phyloP scores from a whole-genome alignment of 306 rosid species.

The Sphenostylis stenocarpa region DNA sequence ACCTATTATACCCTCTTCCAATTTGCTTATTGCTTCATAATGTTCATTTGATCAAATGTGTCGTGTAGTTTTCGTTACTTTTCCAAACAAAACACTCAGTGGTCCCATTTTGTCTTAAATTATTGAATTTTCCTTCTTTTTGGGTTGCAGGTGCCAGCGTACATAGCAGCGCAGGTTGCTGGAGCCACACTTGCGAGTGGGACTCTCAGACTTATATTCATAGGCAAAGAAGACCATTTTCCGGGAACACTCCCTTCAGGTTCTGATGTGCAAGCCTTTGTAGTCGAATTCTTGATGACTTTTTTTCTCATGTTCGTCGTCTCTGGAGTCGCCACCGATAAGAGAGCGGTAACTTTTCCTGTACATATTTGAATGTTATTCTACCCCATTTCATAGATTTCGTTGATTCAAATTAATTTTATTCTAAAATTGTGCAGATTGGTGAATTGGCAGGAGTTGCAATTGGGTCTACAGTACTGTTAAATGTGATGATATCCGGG shows the following conservation, averaged over 20 bases:
- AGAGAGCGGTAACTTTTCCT: conserved; percentile 57
- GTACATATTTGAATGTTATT: not conserved
- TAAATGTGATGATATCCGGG: conserved; percentile 87
- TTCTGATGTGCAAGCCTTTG: conserved; percentile 60
- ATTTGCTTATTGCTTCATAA: not conserved
- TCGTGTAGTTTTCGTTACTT: too few species aligned
- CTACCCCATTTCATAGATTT: not conserved
- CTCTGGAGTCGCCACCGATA: conserved; percentile 82
- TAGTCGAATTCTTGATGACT: conserved; percentile 76
- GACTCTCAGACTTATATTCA: conserved; percentile 64
- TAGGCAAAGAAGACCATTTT: conserved; percentile 45
- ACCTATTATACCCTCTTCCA: not conserved
- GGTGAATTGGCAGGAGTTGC: conserved; percentile 91
- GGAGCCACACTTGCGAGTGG: conserved; percentile 83
- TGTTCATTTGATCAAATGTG: not conserved
- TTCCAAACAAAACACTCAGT: not conserved
- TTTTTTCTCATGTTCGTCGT: conserved; percentile 78
- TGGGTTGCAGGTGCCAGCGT: conserved; percentile 58
- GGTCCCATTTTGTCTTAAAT: not conserved
- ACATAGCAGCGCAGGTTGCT: conserved; percentile 54
- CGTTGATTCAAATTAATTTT: not conserved
- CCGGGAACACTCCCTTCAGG: conserved; percentile 61
- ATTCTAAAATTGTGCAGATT: conserved; percentile 43
- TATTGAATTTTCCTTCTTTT: not conserved
- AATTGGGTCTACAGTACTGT: conserved; percentile 66